A percentile compares a stretch with the other conserved stretches of the same genome.
phyloP scores from a whole-genome alignment of 176 grass and related monocot species.

The Cenchrus fungigraminus region DNA sequence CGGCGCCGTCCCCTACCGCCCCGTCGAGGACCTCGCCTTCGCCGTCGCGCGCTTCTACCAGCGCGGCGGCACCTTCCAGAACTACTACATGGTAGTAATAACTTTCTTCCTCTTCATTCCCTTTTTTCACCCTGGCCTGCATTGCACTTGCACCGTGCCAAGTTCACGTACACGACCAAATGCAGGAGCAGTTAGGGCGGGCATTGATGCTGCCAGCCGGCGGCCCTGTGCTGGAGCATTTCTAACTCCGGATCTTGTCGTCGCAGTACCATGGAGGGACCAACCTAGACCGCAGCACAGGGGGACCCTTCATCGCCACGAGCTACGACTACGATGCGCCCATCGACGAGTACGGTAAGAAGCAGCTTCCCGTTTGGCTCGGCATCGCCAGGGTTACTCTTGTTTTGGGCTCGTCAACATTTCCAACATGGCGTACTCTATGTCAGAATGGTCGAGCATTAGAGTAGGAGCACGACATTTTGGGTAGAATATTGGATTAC shows the following conservation, averaged over 20 bases:
- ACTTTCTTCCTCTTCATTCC: neutral
- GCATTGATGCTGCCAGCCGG: neutral
- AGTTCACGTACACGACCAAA: neutral
- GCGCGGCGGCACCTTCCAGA: constrained; percentile 97
- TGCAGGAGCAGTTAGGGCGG: neutral
- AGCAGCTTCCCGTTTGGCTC: neutral
- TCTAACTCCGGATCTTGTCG: constrained; percentile 31
- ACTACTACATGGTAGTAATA: constrained; percentile 96
- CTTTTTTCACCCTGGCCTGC: too few species aligned
- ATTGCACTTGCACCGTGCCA: neutral
- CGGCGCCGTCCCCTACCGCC: constrained; percentile 83
- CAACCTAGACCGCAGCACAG: constrained; percentile 79
- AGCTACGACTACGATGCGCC: constrained; percentile 99
- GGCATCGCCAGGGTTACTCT: neutral
- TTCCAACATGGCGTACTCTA: neutral
- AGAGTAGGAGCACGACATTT: neutral
- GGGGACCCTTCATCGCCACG: constrained; percentile 91
- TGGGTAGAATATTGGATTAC: neutral
- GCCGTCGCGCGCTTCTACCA: constrained; percentile 92
- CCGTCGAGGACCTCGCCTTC: constrained; percentile 89
- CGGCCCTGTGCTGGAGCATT: neutral
- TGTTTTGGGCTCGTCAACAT: neutral
- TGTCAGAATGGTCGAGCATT: too few species aligned
- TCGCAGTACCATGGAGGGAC: constrained; percentile 92
- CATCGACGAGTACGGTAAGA: constrained; percentile 95